Conservation (phyloP, 108 stramenopile species). For the Skeletonema marinoi region DNA sequence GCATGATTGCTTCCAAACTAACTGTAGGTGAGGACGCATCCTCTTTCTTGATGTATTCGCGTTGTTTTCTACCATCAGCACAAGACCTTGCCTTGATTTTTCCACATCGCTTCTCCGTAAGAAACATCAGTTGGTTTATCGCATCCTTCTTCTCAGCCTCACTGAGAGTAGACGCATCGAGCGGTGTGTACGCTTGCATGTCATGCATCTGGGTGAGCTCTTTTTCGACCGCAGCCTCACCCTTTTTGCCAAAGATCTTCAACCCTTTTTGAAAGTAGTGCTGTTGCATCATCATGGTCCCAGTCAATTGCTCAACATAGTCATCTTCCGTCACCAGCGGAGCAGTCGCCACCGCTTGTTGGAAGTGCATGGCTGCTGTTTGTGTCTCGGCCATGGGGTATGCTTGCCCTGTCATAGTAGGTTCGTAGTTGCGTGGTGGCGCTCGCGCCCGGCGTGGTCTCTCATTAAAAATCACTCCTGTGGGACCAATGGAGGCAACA, state of each 20-base stretch:
- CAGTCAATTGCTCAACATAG: not conserved
- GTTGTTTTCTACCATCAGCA: slow-evolving; percentile 38
- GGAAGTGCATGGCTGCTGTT: too few relatives aligned
- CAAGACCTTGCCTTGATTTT: slow-evolving; percentile 20
- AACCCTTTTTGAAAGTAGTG: not conserved
- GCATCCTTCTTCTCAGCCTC: slow-evolving; percentile 11
- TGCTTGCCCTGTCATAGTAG: too few relatives aligned
- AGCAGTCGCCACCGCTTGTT: too few relatives aligned
- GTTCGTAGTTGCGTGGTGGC: too few relatives aligned
- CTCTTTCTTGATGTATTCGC: slow-evolving; percentile 16
- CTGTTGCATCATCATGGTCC: not conserved
- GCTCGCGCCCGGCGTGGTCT: too few relatives aligned
- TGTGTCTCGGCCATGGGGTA: too few relatives aligned
- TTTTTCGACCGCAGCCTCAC: slow-evolving; percentile 15
- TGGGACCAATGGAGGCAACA: too few relatives aligned
- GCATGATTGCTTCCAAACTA: slow-evolving; percentile 20
- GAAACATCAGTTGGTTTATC: slow-evolving; percentile 31
- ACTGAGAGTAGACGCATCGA: slow-evolving; percentile 13
- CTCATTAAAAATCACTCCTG: too few relatives aligned
- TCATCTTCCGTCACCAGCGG: not conserved
- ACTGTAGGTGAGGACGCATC: slow-evolving; percentile 40
- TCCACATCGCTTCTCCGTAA: slow-evolving; percentile 26
- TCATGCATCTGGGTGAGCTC: slow-evolving; percentile 52
- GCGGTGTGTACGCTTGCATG: slow-evolving; percentile 25
- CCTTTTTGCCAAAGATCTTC: not conserved